These are phyloP conservation scores for Gaillardinia entomophila DNA, from an alignment of 805 yeast species.

Conservation along the genomic window DNA sequence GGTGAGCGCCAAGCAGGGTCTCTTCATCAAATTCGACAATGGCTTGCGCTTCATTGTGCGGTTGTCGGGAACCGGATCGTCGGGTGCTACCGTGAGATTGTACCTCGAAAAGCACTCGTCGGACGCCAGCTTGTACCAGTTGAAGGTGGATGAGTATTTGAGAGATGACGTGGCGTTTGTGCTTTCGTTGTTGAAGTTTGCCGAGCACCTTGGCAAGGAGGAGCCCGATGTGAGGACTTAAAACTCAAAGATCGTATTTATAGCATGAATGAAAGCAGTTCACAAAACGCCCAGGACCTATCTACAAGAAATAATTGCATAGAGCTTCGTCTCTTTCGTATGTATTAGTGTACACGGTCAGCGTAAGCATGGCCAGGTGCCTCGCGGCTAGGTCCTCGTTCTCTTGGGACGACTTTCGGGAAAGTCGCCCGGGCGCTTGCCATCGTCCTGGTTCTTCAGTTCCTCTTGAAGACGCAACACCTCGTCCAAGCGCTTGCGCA, in stretches of 20 bases:
- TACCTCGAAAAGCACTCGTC: slow-evolving; percentile 79
- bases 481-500: slow-evolving; percentile 47
- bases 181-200: slow-evolving; percentile 61
- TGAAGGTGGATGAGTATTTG: slow-evolving; percentile 64
- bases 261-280: too few species aligned
- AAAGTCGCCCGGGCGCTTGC: not conserved
- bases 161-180: slow-evolving; percentile 56
- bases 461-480: slow-evolving; percentile 23
- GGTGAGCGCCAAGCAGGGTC: slow-evolving; percentile 82
- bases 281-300: too few species aligned
- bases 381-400: not conserved
- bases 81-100: slow-evolving; percentile 94
- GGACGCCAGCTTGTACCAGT: slow-evolving; percentile 45
- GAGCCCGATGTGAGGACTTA: slow-evolving; percentile 88
- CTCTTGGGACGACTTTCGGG: not conserved
- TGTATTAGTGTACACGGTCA: too few species aligned
- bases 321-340: too few species aligned
- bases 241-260: too few species aligned
- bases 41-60: slow-evolving; percentile 87
- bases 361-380: too few species aligned
- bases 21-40: slow-evolving; percentile 71
- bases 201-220: slow-evolving; percentile 70
- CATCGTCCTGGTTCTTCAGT: not conserved
- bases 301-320: too few species aligned
- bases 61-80: slow-evolving; percentile 94